These are phyloP conservation scores for Cercospora citrullina DNA, from an alignment of 2,329 filamentous ascomycete species.

Conservation along the genomic window DNA sequence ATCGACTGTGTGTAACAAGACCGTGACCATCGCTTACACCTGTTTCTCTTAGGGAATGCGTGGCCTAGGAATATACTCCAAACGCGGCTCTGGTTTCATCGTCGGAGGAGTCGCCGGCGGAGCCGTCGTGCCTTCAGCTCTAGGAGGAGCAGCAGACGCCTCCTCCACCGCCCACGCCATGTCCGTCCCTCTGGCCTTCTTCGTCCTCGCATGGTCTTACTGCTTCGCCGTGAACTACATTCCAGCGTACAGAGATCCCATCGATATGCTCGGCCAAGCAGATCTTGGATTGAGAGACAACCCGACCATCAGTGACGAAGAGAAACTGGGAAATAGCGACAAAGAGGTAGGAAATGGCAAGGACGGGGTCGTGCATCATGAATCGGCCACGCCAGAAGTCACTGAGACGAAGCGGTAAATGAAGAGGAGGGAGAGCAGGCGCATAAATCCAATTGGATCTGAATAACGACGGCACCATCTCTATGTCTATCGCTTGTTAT, in stretches of 20 bases:
- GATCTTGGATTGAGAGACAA: slow-evolving; percentile 6
- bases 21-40: neutral
- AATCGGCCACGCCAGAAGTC: neutral
- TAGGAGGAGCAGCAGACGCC: slow-evolving; percentile 68
- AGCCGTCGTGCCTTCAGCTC: slow-evolving; percentile 68
- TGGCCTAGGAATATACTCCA: slow-evolving; percentile 73
- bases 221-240: slow-evolving; percentile 61
- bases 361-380: neutral
- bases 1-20: neutral
- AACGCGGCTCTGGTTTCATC: slow-evolving; percentile 73
- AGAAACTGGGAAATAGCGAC: neutral
- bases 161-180: slow-evolving; percentile 23
- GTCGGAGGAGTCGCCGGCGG: slow-evolving; percentile 71
- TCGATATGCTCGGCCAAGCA: slow-evolving; percentile 41
- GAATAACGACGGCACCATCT: neutral
- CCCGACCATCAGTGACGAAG: slow-evolving; percentile 1
- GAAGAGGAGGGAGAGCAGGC: neutral
- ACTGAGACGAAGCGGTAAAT: neutral
- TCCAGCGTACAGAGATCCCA: slow-evolving; percentile 61
- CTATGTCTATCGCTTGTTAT: neutral
- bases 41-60: slow-evolving; percentile 42
- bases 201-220: slow-evolving; percentile 51
- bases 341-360: neutral
- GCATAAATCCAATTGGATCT: neutral
- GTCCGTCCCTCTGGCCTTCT: slow-evolving; percentile 46